Evolutionary conservation across 305 asterid genomes (phyloP), one percentile per base, ranked within the genome.

Genomic region (Solanum hybrid): DNA sequence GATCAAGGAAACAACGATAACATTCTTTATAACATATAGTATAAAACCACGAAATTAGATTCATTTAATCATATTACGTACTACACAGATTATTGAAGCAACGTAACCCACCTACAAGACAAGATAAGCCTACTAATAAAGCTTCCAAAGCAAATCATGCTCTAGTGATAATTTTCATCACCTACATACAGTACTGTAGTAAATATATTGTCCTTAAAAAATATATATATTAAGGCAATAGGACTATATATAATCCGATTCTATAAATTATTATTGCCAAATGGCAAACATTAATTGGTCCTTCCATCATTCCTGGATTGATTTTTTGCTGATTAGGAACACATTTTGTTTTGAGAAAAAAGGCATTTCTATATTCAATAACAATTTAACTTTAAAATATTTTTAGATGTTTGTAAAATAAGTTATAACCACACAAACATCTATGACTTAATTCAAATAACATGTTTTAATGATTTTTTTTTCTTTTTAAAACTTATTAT

Each of bases 271-370:
- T 28, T 85, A 20, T 29, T 85, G 77, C 46, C 46, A 85, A 85
- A 85, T 85, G 88, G 77, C 76, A 85, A 85, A 11, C 16, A 20
- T 9, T 26, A 14, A 26, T 22, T 85, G 46, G 88, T 67, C 77
- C 71, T 26, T 31, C 75, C 71, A 85, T 29, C 74, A 46, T 85
- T 85, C n/a, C 36, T 85, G 77, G 77, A 85, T 57, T 57, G 18
- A 78, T 20, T 61, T 80, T 79, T 86, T 86, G 85, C 86, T 89
- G 89, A 91, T 42, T 75, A 73, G 92, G 73, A 89, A 46, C 89
- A 46, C 89, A 51, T 57, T 85, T 46, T 10, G 64, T 74, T 16
- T 3, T 13, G 0, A 18, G 69, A 57, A 57, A 18, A 18, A 57
- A 16, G n/a, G 0, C n/a, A 5, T 51, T 51, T 51, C 1, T 16